Conservation (phyloP, 2,329 filamentous ascomycete species). For the Colletotrichum musae region DNA sequence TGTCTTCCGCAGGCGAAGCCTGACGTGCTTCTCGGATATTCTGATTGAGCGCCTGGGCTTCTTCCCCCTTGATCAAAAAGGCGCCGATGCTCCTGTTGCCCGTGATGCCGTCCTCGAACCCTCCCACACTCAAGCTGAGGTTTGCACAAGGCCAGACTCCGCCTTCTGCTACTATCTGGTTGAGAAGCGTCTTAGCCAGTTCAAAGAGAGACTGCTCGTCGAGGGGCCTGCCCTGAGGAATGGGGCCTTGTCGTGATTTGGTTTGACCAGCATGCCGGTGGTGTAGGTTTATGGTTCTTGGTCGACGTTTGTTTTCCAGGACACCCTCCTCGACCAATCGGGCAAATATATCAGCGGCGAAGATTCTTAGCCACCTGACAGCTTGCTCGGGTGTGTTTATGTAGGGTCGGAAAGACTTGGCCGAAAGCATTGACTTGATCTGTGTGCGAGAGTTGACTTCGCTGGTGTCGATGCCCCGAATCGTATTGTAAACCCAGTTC, state of each 20-base stretch:
- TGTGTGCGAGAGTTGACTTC: conserved; percentile 93
- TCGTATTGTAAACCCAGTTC: conserved; percentile 85
- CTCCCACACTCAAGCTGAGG: conserved; percentile 88
- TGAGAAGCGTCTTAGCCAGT: conserved; percentile 81
- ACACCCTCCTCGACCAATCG: conserved; percentile 92
- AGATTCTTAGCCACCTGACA: conserved; percentile 89
- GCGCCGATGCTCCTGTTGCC: conserved; percentile 89
- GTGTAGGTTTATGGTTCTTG: conserved; percentile 88
- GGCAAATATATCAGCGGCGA: conserved; percentile 90
- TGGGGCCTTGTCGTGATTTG: conserved; percentile 81
- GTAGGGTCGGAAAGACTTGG: conserved; percentile 91
- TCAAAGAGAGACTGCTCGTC: conserved; percentile 81
- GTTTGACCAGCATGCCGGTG: conserved; percentile 82
- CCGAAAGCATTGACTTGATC: conserved; percentile 97
- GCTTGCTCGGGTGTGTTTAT: conserved; percentile 86
- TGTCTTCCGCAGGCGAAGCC: conserved; percentile 24
- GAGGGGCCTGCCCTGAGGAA: conserved; percentile 81
- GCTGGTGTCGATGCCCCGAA: conserved; percentile 87
- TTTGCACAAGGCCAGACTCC: conserved; percentile 93
- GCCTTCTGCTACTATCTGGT: conserved; percentile 84
- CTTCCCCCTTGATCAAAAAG: conserved; percentile 85
- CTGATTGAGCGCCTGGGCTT: conserved; percentile 69
- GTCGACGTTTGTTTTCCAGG: conserved; percentile 87
- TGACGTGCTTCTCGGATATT: conserved; percentile 44
- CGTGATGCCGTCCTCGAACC: conserved; percentile 88